Conservation (phyloP, 148 eudicot genomes). For the Pouteria glomerata region DNA sequence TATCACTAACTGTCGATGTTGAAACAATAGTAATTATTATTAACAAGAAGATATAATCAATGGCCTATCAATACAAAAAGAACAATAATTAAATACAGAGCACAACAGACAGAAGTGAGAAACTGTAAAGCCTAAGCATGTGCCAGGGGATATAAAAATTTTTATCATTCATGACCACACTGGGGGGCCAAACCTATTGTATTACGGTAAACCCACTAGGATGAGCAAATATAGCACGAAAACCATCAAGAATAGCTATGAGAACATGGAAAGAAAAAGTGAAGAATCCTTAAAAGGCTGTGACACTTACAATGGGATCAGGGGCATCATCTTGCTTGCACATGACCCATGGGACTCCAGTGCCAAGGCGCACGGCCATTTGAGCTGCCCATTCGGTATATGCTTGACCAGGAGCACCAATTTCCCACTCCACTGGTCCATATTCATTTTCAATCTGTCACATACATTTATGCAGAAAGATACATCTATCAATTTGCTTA, state of each 20-base stretch:
- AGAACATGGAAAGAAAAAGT: slow-evolving; percentile 16
- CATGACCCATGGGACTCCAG: slow-evolving; percentile 98
- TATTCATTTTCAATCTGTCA: slow-evolving; percentile 95
- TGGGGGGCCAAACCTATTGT: background rate
- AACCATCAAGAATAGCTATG: slow-evolving; percentile 10
- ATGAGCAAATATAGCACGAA: slow-evolving; percentile 10
- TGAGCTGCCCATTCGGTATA: slow-evolving; percentile 91
- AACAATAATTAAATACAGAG: slow-evolving; percentile 8
- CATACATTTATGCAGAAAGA: background rate
- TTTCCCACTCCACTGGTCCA: slow-evolving; percentile 65
- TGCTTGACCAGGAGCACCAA: slow-evolving; percentile 61
- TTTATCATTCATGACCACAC: background rate
- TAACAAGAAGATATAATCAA: background rate
- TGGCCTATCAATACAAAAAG: slow-evolving; percentile 2
- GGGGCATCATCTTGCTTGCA: slow-evolving; percentile 99
- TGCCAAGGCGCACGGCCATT: slow-evolving; percentile 74
- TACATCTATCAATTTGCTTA: background rate
- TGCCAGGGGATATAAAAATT: slow-evolving; percentile 22
- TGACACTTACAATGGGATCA: slow-evolving; percentile 71
- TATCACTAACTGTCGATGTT: background rate
- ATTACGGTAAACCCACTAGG: slow-evolving; percentile 11
- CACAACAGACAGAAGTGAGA: slow-evolving; percentile 9
- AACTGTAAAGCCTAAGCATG: slow-evolving; percentile 25
- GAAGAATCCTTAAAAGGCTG: background rate
- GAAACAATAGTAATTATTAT: background rate